These are phyloP conservation scores for Globisporangium polare DNA, from an alignment of 352 stramenopile genomes.

Conservation along the genomic window DNA sequence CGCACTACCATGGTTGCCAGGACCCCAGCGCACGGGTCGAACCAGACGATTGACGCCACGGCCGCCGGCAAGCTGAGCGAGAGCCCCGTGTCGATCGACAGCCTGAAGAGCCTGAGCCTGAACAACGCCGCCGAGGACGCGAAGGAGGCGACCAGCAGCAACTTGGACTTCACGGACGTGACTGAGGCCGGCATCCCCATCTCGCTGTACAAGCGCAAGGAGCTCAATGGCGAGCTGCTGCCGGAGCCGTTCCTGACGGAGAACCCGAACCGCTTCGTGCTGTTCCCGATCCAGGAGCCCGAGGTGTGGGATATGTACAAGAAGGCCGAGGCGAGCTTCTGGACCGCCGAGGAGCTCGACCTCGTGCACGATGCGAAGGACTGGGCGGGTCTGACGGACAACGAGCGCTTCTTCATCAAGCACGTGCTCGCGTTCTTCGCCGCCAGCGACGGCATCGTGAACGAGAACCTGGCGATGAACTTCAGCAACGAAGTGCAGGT, in stretches of 20 bases:
- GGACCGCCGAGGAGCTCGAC: slow-evolving; percentile 99
- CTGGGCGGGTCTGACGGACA: slow-evolving; percentile 91
- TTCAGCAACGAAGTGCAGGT: slow-evolving; percentile 98
- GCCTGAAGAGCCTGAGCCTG: slow-evolving; percentile 9
- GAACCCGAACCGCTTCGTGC: slow-evolving; percentile 96
- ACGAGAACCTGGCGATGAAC: slow-evolving; percentile 99
- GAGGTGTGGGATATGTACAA: slow-evolving; percentile 99
- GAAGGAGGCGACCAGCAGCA: neutral
- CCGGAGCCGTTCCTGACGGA: slow-evolving; percentile 93
- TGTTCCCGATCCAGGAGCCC: slow-evolving; percentile 97
- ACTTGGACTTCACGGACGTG: slow-evolving; percentile 23
- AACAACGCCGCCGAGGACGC: slow-evolving; percentile 1
- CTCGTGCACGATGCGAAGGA: slow-evolving; percentile 95
- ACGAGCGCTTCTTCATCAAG: slow-evolving; percentile 97
- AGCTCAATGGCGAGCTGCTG: slow-evolving; percentile 80
- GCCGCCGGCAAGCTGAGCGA: slow-evolving; percentile 25
- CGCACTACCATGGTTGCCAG: slow-evolving; percentile 33
- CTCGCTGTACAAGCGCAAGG: slow-evolving; percentile 85
- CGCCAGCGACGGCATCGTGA: slow-evolving; percentile 98
- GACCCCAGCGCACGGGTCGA: slow-evolving; percentile 9
- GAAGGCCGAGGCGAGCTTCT: slow-evolving; percentile 98
- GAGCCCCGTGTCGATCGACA: slow-evolving; percentile 6
- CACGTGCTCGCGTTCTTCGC: slow-evolving; percentile 99
- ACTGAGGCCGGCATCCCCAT: slow-evolving; percentile 29
- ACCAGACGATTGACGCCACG: slow-evolving; percentile 12